These are phyloP conservation scores for Clavispora asparagi DNA, from an alignment of 805 yeast species.

Conservation along the genomic window DNA sequence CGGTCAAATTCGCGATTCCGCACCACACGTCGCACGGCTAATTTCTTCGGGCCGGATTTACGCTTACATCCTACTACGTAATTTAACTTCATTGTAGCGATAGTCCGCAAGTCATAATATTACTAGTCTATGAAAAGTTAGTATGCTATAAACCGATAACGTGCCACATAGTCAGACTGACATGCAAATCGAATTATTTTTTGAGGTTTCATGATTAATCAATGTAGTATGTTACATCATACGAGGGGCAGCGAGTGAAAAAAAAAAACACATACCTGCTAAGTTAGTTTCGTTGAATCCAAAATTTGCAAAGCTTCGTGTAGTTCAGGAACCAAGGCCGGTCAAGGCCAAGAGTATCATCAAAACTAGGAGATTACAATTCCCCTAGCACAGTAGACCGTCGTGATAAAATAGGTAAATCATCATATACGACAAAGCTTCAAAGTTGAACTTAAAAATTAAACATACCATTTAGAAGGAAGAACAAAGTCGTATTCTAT, in stretches of 20 bases:
- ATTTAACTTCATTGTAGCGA: neutral
- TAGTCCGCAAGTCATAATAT: neutral
- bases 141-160: neutral
- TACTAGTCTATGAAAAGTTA: neutral
- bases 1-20: neutral
- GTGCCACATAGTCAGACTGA: constrained; percentile 29
- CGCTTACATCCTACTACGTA: neutral
- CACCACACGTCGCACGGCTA: neutral
- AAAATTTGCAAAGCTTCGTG: neutral
- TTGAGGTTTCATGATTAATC: constrained; percentile 22
- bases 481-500: constrained; percentile 6
- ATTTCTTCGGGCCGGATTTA: no score
- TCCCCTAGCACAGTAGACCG: constrained; percentile 47
- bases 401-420: constrained; percentile 45
- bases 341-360: constrained; percentile 45
- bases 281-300: constrained; percentile 2
- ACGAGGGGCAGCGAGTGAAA: neutral
- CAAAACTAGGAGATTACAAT: constrained; percentile 41
- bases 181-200: constrained; percentile 35
- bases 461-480: constrained; percentile 14
- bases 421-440: constrained; percentile 36
- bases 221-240: constrained; percentile 11
- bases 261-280: constrained; percentile 5
- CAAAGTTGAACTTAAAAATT: neutral
- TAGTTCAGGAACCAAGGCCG: constrained; percentile 47